These are phyloP conservation scores for Aspergillus glaucus DNA, from an alignment of 2,329 filamentous ascomycete species.

Conservation along the genomic window DNA sequence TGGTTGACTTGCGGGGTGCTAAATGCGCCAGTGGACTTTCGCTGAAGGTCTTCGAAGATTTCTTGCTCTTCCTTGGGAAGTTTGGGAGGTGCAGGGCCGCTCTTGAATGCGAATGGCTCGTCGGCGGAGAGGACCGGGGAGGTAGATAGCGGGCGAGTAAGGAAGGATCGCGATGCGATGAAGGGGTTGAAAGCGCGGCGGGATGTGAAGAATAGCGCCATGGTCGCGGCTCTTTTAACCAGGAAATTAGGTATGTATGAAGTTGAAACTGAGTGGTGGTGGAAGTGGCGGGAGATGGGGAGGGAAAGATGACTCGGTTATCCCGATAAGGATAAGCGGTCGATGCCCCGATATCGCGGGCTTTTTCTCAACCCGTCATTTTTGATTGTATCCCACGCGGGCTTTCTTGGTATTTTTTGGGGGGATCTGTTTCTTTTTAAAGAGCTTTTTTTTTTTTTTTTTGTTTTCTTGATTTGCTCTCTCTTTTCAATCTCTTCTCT, in stretches of 20 bases:
- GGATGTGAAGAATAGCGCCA: constrained; percentile 14
- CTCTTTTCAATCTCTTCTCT: not conserved
- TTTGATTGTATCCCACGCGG: not conserved
- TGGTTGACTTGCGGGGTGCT: constrained; percentile 59
- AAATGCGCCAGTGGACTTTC: constrained; percentile 67
- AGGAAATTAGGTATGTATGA: not conserved
- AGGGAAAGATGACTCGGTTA: constrained; percentile 8
- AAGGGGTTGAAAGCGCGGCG: constrained; percentile 41
- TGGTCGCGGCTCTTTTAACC: constrained; percentile 2
- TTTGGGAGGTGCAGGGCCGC: constrained; percentile 68
- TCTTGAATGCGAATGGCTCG: constrained; percentile 28
- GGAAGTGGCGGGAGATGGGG: not conserved
- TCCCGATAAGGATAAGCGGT: constrained; percentile 7
- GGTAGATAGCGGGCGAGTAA: constrained; percentile 22
- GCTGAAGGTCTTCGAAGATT: constrained; percentile 81
- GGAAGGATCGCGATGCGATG: constrained; percentile 23
- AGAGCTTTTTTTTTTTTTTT: not conserved
- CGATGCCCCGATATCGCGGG: constrained; percentile 21
- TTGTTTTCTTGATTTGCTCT: not conserved
- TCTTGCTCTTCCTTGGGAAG: constrained; percentile 85
- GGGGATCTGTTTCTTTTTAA: not conserved
- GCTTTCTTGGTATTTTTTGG: not conserved
- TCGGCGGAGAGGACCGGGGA: constrained; percentile 17
- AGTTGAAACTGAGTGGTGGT: constrained; percentile 7
- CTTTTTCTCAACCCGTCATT: constrained; percentile 12